Percentiles rank a stretch among this genome's conserved stretches.
These are phyloP conservation scores for Gelatoporia subvermispora DNA, from an alignment of 768 basidiomycete species.

Conservation along the genomic window DNA sequence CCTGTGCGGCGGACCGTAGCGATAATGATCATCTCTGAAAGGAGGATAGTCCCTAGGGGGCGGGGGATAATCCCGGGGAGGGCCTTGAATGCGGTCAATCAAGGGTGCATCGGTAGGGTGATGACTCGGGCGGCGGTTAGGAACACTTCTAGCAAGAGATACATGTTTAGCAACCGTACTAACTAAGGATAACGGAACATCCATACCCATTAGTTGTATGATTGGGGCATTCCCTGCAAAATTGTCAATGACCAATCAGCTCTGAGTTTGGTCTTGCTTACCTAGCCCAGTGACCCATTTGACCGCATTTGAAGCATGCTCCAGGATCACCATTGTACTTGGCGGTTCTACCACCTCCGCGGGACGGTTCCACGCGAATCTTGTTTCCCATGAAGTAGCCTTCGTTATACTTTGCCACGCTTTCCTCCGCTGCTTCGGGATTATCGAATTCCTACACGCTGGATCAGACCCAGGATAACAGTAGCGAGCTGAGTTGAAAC, in stretches of 20 bases:
- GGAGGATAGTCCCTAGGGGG: conserved; percentile 37
- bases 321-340: conserved; percentile 84
- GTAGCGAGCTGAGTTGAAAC: conserved; percentile 23
- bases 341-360: conserved; percentile 75
- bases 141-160: conserved; percentile 11
- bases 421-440: conserved; percentile 78
- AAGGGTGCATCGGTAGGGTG: conserved; percentile 45
- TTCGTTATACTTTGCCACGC: conserved; percentile 84
- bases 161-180: not conserved
- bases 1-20: conserved; percentile 39
- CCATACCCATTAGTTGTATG: conserved; percentile 38
- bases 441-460: conserved; percentile 72
- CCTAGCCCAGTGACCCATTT: conserved; percentile 89
- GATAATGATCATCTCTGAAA: conserved; percentile 53
- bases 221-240: conserved; percentile 67
- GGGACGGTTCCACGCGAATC: conserved; percentile 83
- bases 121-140: conserved; percentile 28
- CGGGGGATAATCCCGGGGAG: conserved; percentile 45
- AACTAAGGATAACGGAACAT: not conserved
- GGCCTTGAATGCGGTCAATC: conserved; percentile 50
- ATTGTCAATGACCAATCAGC: conserved; percentile 1
- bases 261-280: conserved; percentile 28
- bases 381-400: conserved; percentile 91
- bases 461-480: not conserved
- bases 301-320: conserved; percentile 84